Evolutionary conservation across 2,329 filamentous ascomycete species (phyloP).

Genomic region (Pseudohalonectria lignicola): DNA sequence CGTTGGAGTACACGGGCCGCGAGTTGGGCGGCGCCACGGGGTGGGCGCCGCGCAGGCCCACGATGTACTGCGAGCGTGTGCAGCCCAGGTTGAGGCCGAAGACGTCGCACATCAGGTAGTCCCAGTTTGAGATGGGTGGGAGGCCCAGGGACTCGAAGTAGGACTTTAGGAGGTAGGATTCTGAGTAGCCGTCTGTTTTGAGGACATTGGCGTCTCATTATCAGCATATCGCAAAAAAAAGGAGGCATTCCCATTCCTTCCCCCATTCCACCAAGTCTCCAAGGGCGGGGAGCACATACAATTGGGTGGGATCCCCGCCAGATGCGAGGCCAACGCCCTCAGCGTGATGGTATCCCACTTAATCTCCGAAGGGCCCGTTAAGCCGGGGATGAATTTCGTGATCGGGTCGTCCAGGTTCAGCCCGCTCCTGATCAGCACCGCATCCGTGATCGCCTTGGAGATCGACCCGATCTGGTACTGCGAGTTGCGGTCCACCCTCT

Average conservation of each 20-base stretch:
- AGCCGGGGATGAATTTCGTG: neutral
- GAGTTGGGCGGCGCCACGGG: neutral
- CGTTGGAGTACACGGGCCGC: constrained; percentile 1
- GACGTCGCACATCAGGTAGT: constrained; percentile 1
- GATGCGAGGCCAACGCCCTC: neutral
- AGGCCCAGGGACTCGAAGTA: neutral
- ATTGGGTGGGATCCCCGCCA: neutral
- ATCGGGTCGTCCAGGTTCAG: neutral
- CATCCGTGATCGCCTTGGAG: neutral
- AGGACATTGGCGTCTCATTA: neutral
- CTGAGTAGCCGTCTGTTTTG: neutral
- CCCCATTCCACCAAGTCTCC: neutral
- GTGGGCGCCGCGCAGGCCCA: neutral
- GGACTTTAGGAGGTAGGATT: neutral
- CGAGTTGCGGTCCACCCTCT: neutral
- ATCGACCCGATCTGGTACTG: constrained; percentile 1
- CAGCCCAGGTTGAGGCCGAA: neutral
- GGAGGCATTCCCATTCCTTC: too few relatives aligned
- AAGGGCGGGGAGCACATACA: neutral
- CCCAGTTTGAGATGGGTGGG: neutral
- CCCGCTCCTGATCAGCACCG: neutral
- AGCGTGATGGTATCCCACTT: neutral
- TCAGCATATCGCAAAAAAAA: too few relatives aligned
- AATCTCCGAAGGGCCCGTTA: neutral
- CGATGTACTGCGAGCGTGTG: neutral